Evolutionary conservation across 768 basidiomycete species (phyloP).

Genomic region (Rhodosporidiobolus odoratus): DNA sequence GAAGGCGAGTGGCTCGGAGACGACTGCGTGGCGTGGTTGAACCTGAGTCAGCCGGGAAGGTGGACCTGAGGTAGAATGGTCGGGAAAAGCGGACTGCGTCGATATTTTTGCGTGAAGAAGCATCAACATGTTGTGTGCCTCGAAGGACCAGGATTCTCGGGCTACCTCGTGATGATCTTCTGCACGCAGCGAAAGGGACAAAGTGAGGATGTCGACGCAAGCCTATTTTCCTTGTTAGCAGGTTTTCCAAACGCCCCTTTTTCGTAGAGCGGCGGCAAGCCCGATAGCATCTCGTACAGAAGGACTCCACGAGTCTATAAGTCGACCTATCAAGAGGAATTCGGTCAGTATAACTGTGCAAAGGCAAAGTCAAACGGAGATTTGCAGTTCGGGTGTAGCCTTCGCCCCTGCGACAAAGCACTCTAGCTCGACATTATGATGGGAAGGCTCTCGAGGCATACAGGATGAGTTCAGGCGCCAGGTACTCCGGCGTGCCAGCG

Average conservation of each 20-base stretch:
- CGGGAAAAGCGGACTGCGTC: not conserved
- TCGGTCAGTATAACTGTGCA: too few species aligned
- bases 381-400: slow-evolving; percentile 62
- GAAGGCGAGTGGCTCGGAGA: slow-evolving; percentile 85
- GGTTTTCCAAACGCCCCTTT: too few species aligned
- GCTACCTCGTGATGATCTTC: slow-evolving; percentile 60
- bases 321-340: slow-evolving; percentile 56
- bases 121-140: too few species aligned
- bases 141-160: too few species aligned
- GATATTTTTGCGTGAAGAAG: not conserved
- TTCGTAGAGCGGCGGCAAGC: slow-evolving; percentile 93
- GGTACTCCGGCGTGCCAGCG: slow-evolving; percentile 94
- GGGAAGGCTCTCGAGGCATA: not conserved
- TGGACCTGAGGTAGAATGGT: too few species aligned
- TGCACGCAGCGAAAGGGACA: too few species aligned
- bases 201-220: too few species aligned
- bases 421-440: not conserved
- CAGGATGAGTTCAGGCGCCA: slow-evolving; percentile 62
- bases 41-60: not conserved
- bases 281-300: slow-evolving; percentile 81
- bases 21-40: too few species aligned
- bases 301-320: slow-evolving; percentile 98
- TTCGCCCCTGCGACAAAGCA: slow-evolving; percentile 43
- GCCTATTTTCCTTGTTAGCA: too few species aligned
- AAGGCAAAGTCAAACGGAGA: slow-evolving; percentile 52